Evolutionary conservation across 2,329 filamentous ascomycete species (phyloP).

Genomic region (Hypoxylon sp.): DNA sequence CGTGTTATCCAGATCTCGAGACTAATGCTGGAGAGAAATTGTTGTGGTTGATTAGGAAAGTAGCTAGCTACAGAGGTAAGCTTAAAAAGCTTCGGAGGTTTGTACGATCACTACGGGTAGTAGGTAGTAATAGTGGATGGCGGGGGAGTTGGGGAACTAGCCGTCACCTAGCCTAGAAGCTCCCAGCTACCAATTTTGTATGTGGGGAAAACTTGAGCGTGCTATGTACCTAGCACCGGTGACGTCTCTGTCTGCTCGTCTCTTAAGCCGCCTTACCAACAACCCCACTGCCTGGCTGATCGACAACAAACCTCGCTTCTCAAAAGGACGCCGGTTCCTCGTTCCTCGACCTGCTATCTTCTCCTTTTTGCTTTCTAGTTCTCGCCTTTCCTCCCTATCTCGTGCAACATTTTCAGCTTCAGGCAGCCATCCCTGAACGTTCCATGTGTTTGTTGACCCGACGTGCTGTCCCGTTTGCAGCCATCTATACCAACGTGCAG

Average conservation of each 20-base stretch:
- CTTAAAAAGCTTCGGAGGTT: constrained; percentile 11
- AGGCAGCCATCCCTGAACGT: background rate
- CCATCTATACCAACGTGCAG: constrained; percentile 24
- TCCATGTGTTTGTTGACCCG: constrained; percentile 5
- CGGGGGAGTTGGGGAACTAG: constrained; percentile 19
- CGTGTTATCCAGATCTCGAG: constrained; percentile 2
- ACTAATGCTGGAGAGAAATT: constrained; percentile 8
- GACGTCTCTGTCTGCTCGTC: constrained; percentile 39
- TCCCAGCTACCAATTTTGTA: constrained; percentile 30
- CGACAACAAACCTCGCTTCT: constrained; percentile 44
- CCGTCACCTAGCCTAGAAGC: constrained; percentile 7
- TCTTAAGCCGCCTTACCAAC: constrained; percentile 28
- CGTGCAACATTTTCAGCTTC: constrained; percentile 4
- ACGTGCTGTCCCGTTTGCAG: constrained; percentile 27
- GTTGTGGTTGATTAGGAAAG: constrained; percentile 2
- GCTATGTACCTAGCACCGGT: constrained; percentile 26
- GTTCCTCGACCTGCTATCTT: constrained; percentile 29
- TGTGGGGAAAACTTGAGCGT: constrained; percentile 32
- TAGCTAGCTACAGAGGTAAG: constrained; percentile 5
- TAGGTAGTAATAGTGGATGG: constrained; percentile 6
- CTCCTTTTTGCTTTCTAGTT: constrained; percentile 14
- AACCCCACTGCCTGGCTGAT: constrained; percentile 39
- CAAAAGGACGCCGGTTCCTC: constrained; percentile 31
- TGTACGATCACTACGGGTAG: constrained; percentile 2
- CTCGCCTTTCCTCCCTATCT: constrained; percentile 8